Conservation (phyloP, 257 asterid species). For the Solanum clarkiae region DNA sequence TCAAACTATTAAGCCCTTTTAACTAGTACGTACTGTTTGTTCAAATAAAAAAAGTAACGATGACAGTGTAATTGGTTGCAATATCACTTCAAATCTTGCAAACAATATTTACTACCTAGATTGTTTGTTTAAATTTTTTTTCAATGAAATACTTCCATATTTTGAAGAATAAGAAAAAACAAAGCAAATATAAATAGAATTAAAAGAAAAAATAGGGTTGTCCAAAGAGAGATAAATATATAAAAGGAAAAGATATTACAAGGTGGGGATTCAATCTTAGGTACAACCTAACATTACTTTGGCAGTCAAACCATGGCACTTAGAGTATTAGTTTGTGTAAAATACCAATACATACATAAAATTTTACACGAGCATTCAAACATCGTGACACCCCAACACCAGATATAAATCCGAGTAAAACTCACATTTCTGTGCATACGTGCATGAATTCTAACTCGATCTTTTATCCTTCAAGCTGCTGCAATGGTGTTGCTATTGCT, state of each 20-base stretch:
- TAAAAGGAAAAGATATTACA: neutral
- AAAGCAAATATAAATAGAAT: neutral
- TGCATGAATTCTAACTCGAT: neutral
- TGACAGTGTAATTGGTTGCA: neutral
- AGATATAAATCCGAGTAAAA: neutral
- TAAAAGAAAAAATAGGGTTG: neutral
- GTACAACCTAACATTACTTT: too few relatives aligned
- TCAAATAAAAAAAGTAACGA: neutral
- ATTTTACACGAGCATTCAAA: neutral
- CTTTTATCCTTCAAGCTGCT: slow-evolving; percentile 9
- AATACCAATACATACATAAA: neutral
- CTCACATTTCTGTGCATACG: neutral
- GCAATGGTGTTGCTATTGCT: slow-evolving; percentile 7
- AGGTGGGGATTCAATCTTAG: too few relatives aligned
- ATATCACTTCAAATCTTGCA: neutral
- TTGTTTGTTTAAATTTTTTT: neutral
- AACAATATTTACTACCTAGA: neutral
- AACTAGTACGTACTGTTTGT: neutral
- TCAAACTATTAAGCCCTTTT: neutral
- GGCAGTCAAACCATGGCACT: neutral
- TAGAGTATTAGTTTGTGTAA: neutral
- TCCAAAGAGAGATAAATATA: neutral
- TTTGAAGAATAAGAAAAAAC: neutral
- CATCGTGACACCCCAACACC: neutral
- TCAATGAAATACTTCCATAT: neutral